Conservation (phyloP, 2,329 filamentous ascomycete species). For the Pestalotiopsis fici region DNA sequence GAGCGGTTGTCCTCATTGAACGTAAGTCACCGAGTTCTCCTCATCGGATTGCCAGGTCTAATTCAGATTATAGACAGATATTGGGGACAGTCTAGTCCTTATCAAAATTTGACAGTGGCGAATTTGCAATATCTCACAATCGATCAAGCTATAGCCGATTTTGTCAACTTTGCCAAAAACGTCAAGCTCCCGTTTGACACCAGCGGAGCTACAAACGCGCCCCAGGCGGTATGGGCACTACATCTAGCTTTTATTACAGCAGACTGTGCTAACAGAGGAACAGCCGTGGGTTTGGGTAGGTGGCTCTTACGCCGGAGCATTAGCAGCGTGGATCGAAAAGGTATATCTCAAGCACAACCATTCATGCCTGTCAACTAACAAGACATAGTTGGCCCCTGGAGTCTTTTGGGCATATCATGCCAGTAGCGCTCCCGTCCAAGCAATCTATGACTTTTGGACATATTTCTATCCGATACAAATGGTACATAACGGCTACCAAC, state of each 20-base stretch:
- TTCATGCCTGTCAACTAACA: constrained; percentile 1
- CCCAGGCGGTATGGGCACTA: constrained; percentile 42
- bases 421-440: constrained; percentile 56
- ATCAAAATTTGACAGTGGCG: constrained; percentile 47
- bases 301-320: constrained; percentile 57
- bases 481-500: neutral
- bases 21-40: constrained; percentile 32
- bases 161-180: constrained; percentile 54
- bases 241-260: too few relatives aligned
- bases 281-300: constrained; percentile 58
- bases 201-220: constrained; percentile 46
- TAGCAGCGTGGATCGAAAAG: constrained; percentile 57
- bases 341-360: neutral
- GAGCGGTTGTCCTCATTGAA: constrained; percentile 56
- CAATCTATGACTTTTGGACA: constrained; percentile 58
- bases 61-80: constrained; percentile 46
- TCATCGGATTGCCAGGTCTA: neutral
- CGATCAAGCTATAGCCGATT: constrained; percentile 53
- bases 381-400: constrained; percentile 40
- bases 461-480: constrained; percentile 59
- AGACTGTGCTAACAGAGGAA: neutral
- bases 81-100: constrained; percentile 58
- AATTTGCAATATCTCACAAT: constrained; percentile 57
- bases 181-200: constrained; percentile 55
- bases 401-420: constrained; percentile 64